These are phyloP conservation scores for Ramaria rubella DNA, from an alignment of 768 basidiomycete species.

Conservation along the genomic window DNA sequence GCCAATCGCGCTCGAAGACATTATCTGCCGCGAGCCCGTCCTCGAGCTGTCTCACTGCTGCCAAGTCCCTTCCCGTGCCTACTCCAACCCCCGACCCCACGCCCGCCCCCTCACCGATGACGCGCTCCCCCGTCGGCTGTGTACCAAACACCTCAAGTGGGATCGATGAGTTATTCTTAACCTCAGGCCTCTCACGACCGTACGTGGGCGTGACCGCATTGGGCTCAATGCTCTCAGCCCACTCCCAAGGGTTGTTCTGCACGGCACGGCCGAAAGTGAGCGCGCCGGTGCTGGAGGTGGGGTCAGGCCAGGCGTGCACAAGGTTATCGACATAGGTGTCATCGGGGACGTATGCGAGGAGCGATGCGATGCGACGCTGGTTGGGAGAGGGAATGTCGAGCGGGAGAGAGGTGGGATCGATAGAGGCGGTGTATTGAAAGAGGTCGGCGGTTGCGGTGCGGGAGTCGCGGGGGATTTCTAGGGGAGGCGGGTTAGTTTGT, in stretches of 20 bases:
- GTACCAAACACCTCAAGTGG: conserved; percentile 68
- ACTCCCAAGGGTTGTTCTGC: conserved; percentile 78
- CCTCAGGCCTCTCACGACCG: conserved; percentile 35
- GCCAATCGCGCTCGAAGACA: conserved; percentile 69
- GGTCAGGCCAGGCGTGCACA: conserved; percentile 43
- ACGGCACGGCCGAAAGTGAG: conserved; percentile 46
- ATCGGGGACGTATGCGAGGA: conserved; percentile 52
- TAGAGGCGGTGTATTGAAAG: conserved; percentile 56
- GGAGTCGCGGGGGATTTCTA: conserved; percentile 58
- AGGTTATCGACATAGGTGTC: conserved; percentile 50
- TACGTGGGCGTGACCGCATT: conserved; percentile 39
- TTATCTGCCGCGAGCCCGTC: conserved; percentile 58
- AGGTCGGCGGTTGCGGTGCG: conserved; percentile 53
- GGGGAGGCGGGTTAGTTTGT: background rate
- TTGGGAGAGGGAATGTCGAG: conserved; percentile 50
- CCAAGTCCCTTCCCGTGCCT: conserved; percentile 30
- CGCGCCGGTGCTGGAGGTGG: conserved; percentile 42
- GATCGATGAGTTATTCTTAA: conserved; percentile 65
- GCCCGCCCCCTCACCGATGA: conserved; percentile 26
- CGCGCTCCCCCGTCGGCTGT: conserved; percentile 54
- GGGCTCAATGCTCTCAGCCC: conserved; percentile 63
- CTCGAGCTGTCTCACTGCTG: conserved; percentile 53
- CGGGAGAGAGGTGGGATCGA: conserved; percentile 45
- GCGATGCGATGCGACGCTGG: conserved; percentile 46
- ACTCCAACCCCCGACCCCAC: no score